Evolutionary conservation across 208 protist genomes (phyloP).

Genomic region (Crithidia bombi): DNA sequence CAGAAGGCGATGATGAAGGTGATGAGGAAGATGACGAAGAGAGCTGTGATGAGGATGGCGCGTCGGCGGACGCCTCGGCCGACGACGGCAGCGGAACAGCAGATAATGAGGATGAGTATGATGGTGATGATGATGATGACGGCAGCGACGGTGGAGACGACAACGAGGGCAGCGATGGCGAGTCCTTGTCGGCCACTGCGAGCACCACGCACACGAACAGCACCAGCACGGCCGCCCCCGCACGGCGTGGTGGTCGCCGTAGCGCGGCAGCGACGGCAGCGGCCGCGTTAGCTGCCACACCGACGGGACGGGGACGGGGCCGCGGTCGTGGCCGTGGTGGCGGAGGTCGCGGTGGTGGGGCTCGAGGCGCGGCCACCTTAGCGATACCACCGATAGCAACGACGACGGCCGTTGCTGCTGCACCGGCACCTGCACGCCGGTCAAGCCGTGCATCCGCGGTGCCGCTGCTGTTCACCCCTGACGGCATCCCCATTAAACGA

Average conservation of each 20-base stretch:
- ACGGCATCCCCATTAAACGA: constrained; percentile 50
- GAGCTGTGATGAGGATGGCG: neutral
- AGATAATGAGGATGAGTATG: constrained; percentile 1
- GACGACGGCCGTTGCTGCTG: neutral
- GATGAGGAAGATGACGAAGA: constrained; percentile 20
- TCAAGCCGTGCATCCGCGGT: constrained; percentile 2
- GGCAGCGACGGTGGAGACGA: neutral
- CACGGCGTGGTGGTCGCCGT: neutral
- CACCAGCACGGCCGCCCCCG: neutral
- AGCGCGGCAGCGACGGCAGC: neutral
- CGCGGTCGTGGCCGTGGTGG: constrained; percentile 25
- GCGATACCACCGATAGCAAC: neutral
- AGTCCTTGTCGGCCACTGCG: neutral
- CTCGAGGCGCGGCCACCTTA: constrained; percentile 6
- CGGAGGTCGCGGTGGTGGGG: constrained; percentile 27
- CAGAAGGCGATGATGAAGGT: neutral
- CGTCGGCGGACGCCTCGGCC: too few species aligned
- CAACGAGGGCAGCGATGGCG: constrained; percentile 1
- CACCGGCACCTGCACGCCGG: neutral
- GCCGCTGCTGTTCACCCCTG: constrained; percentile 31
- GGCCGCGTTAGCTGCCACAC: neutral
- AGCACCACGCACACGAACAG: neutral
- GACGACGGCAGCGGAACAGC: too few species aligned
- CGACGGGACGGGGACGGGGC: neutral
- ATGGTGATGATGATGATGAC: constrained; percentile 1